A percentile compares a stretch with the other conserved stretches of the same genome.
phyloP scores from a whole-genome alignment of 2,329 filamentous ascomycete genomes.

The Blastomyces parvus region DNA sequence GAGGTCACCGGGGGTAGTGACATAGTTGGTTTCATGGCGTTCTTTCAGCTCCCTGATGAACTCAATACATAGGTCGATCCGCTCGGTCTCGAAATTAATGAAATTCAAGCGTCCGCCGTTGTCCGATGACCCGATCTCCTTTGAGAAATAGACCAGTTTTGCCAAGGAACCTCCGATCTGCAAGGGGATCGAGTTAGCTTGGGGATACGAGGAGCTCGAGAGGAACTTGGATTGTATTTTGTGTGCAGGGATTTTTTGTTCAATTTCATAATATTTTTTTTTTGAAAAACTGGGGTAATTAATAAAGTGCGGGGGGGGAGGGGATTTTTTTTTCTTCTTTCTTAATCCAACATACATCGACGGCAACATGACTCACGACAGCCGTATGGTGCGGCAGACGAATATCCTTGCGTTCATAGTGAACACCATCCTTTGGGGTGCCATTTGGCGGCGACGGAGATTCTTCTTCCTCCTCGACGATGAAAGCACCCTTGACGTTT shows the following conservation, averaged over 20 bases:
- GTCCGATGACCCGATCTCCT: conserved; percentile 68
- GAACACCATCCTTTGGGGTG: conserved; percentile 45
- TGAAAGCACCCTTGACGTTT: conserved; percentile 93
- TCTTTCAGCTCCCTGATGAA: conserved; percentile 81
- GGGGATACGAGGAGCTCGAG: background rate
- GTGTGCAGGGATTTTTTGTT: background rate
- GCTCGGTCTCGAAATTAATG: conserved; percentile 89
- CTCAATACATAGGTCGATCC: conserved; percentile 84
- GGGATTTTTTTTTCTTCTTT: background rate
- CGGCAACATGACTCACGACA: conserved; percentile 90
- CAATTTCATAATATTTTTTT: background rate
- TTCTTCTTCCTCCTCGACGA: conserved; percentile 68
- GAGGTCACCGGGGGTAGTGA: conserved; percentile 55
- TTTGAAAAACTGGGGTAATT: background rate
- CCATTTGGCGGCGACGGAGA: conserved; percentile 29
- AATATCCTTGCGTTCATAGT: conserved; percentile 81
- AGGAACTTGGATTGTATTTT: background rate
- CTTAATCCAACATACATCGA: conserved; percentile 58
- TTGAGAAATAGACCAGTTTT: conserved; percentile 95
- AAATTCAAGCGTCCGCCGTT: conserved; percentile 89
- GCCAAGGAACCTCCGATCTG: conserved; percentile 92
- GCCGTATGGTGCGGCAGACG: conserved; percentile 91
- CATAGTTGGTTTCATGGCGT: conserved; percentile 69
- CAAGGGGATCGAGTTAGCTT: background rate
- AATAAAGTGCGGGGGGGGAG: background rate